Percentiles rank a stretch among this genome's conserved stretches.
Evolutionary conservation across 2,329 filamentous ascomycete species (phyloP).

Genomic region (Exophiala lecanii-corni): DNA sequence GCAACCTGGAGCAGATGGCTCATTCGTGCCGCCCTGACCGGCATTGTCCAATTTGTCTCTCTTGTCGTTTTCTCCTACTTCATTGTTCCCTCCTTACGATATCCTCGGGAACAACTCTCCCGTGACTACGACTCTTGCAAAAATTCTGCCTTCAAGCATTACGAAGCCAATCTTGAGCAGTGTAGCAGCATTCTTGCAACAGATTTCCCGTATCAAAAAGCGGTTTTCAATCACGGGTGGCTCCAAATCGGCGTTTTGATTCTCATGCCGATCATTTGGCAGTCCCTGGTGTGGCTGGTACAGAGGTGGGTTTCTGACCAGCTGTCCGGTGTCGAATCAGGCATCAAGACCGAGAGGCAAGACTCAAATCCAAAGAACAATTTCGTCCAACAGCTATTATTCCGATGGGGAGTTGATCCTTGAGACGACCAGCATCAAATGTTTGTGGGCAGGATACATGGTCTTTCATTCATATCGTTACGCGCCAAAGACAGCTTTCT

Average conservation of each 20-base stretch:
- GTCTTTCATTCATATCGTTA: conserved; percentile 1
- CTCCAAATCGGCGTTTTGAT: background rate
- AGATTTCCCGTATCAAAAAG: background rate
- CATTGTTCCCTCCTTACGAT: conserved; percentile 7
- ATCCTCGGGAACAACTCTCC: conserved; percentile 5
- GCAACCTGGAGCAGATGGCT: no score
- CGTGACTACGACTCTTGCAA: conserved; percentile 9
- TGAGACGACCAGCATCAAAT: no score
- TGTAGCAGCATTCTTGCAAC: conserved; percentile 2
- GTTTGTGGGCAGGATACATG: no score
- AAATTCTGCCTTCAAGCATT: conserved; percentile 3
- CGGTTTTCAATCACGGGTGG: background rate
- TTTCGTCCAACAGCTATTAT: no score
- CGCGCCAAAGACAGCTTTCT: background rate
- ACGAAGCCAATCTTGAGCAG: conserved; percentile 10
- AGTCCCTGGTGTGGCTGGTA: conserved; percentile 6
- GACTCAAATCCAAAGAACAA: no score
- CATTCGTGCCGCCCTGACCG: no score
- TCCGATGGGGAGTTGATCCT: no score
- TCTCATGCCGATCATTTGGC: conserved; percentile 5
- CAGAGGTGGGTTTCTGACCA: conserved; percentile 3
- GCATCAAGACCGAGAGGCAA: no score
- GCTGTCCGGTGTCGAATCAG: no score
- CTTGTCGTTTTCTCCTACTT: conserved; percentile 6
- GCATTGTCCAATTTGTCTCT: conserved; percentile 9